Conservation (phyloP, 2,329 filamentous ascomycete species). For the Herpotrichia juniperi region DNA sequence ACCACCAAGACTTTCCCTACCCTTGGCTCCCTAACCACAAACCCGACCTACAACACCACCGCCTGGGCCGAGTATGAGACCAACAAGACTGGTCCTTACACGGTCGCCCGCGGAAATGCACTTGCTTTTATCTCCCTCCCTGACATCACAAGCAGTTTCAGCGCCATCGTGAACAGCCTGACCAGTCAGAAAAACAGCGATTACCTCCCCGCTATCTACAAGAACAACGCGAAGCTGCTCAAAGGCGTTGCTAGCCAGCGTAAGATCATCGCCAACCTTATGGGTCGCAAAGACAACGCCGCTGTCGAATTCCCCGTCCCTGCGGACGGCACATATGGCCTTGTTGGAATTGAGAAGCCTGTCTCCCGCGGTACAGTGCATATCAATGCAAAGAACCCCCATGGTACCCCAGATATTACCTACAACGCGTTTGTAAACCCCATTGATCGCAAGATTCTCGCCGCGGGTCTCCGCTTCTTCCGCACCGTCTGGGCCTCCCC, state of each 20-base stretch:
- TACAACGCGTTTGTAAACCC: constrained; percentile 37
- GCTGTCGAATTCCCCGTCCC: constrained; percentile 43
- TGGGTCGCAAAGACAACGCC: constrained; percentile 28
- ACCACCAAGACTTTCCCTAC: constrained; percentile 28
- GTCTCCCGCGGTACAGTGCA: constrained; percentile 41
- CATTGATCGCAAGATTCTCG: constrained; percentile 32
- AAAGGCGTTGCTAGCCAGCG: constrained; percentile 30
- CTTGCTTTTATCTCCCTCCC: constrained; percentile 33
- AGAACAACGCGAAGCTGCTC: constrained; percentile 24
- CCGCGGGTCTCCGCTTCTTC: constrained; percentile 40
- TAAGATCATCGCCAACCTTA: constrained; percentile 24
- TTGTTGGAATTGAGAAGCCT: constrained; percentile 39
- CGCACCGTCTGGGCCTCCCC: constrained; percentile 37
- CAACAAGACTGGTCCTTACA: constrained; percentile 40
- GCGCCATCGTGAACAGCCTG: constrained; percentile 9
- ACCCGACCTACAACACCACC: constrained; percentile 40
- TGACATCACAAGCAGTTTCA: constrained; percentile 24
- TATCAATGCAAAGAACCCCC: constrained; percentile 39
- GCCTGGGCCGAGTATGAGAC: constrained; percentile 37
- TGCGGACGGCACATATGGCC: constrained; percentile 31
- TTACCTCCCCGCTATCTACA: constrained; percentile 33
- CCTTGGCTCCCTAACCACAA: constrained; percentile 25
- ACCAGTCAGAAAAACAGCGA: constrained; percentile 30
- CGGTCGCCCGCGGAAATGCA: constrained; percentile 30
- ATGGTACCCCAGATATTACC: constrained; percentile 32